Evolutionary conservation across 2,329 filamentous ascomycete species (phyloP).

Genomic region (Catunica adiposa): DNA sequence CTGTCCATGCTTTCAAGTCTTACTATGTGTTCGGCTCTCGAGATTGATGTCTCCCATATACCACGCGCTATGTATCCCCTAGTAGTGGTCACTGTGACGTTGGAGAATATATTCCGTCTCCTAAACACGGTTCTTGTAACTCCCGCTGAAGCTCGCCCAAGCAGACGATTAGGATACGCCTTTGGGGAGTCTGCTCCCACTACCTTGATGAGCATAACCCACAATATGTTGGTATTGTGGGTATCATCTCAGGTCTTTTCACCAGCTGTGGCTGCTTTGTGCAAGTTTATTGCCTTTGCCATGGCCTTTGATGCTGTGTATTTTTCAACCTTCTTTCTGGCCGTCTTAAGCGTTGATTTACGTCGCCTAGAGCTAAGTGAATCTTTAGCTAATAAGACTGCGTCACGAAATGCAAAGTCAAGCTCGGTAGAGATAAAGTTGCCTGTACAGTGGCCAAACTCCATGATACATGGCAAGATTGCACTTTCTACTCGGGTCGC

Average conservation of each 20-base stretch:
- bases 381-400: slow-evolving; percentile 38
- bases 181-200: slow-evolving; percentile 57
- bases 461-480: slow-evolving; percentile 45
- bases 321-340: slow-evolving; percentile 62
- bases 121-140: slow-evolving; percentile 64
- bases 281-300: slow-evolving; percentile 58
- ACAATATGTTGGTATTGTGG: slow-evolving; percentile 52
- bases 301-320: slow-evolving; percentile 65
- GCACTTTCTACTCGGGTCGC: slow-evolving; percentile 58
- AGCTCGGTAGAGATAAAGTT: slow-evolving; percentile 15
- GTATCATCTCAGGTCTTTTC: slow-evolving; percentile 50
- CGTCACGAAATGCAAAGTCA: slow-evolving; percentile 17
- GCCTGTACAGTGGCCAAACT: slow-evolving; percentile 35
- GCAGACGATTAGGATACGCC: slow-evolving; percentile 53
- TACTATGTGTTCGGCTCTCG: slow-evolving; percentile 59
- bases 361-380: slow-evolving; percentile 60
- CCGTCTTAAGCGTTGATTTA: slow-evolving; percentile 65
- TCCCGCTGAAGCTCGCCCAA: slow-evolving; percentile 49
- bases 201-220: slow-evolving; percentile 48
- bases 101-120: slow-evolving; percentile 63
- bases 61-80: slow-evolving; percentile 60
- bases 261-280: slow-evolving; percentile 57
- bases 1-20: slow-evolving; percentile 65
- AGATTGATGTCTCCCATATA: slow-evolving; percentile 58
- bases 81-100: slow-evolving; percentile 58